Conservation (phyloP, 2,329 filamentous ascomycete genomes). For the Huntiella savannae region DNA sequence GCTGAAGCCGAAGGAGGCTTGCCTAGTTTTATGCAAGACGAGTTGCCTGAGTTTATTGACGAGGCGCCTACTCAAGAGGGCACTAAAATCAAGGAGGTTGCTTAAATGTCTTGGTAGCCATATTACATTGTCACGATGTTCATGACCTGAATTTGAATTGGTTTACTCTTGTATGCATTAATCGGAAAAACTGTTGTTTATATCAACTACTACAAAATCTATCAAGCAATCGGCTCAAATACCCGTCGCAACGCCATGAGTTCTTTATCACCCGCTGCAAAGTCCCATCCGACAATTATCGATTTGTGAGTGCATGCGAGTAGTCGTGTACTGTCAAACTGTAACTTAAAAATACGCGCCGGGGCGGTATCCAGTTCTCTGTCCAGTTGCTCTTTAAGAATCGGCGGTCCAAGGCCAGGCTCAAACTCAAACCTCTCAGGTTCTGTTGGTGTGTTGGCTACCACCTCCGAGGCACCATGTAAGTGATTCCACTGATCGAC, state of each 20-base stretch:
- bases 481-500: background rate
- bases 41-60: slow-evolving; percentile 79
- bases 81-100: slow-evolving; percentile 73
- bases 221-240: slow-evolving; percentile 42
- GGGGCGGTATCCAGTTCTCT: slow-evolving; percentile 25
- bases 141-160: too few relatives aligned
- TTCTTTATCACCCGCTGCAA: slow-evolving; percentile 69
- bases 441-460: background rate
- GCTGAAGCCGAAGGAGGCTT: slow-evolving; percentile 38
- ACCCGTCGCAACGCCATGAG: slow-evolving; percentile 61
- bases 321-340: slow-evolving; percentile 84
- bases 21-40: slow-evolving; percentile 78
- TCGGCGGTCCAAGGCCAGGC: background rate
- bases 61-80: slow-evolving; percentile 55
- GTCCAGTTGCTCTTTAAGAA: slow-evolving; percentile 5
- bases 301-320: slow-evolving; percentile 87
- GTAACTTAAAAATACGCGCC: slow-evolving; percentile 75
- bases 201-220: background rate
- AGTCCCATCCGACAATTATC: slow-evolving; percentile 93
- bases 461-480: too few relatives aligned
- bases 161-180: background rate
- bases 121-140: background rate
- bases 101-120: slow-evolving; percentile 18
- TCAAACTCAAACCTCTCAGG: slow-evolving; percentile 1
- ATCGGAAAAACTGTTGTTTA: background rate